Percentiles rank a stretch among this genome's conserved stretches.
phyloP scores from a whole-genome alignment of 1,284 basidiomycete species.

The Marasmius tenuissimus region DNA sequence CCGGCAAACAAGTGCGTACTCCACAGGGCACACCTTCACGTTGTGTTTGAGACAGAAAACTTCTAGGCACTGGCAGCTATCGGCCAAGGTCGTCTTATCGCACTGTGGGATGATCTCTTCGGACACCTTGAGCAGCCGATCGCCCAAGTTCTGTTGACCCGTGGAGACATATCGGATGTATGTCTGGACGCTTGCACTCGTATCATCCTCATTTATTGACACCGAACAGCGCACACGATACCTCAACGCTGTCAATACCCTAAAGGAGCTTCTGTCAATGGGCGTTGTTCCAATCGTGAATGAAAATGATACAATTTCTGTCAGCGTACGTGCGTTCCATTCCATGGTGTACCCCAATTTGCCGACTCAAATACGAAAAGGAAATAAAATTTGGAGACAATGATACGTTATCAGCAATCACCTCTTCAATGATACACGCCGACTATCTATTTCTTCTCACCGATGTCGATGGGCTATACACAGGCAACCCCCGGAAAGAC shows the following conservation, averaged over 20 bases:
- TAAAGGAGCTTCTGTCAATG: conserved; percentile 85
- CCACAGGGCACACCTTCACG: neutral
- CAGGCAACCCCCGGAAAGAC: conserved; percentile 91
- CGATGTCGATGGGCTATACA: conserved; percentile 96
- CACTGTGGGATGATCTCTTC: conserved; percentile 96
- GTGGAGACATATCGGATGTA: conserved; percentile 96
- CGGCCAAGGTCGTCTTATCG: conserved; percentile 94
- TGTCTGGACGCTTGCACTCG: conserved; percentile 31
- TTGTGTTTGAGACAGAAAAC: conserved; percentile 8
- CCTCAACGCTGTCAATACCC: conserved; percentile 91
- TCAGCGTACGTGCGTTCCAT: conserved; percentile 65
- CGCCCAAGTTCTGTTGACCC: conserved; percentile 91
- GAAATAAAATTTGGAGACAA: conserved; percentile 99
- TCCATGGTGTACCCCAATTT: neutral
- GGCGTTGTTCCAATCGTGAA: conserved; percentile 95
- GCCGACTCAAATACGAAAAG: conserved; percentile 35
- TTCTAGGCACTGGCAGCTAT: conserved; percentile 90
- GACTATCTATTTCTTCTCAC: conserved; percentile 97
- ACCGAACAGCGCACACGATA: conserved; percentile 79
- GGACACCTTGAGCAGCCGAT: conserved; percentile 92
- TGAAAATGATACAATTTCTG: conserved; percentile 95
- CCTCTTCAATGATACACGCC: conserved; percentile 95
- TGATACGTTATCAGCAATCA: conserved; percentile 96
- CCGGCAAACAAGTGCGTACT: conserved; percentile 79
- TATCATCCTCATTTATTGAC: conserved; percentile 19